Evolutionary conservation across 495 filamentous ascomycete species (phyloP).

Genomic region (Thermochaetoides thermophila): DNA sequence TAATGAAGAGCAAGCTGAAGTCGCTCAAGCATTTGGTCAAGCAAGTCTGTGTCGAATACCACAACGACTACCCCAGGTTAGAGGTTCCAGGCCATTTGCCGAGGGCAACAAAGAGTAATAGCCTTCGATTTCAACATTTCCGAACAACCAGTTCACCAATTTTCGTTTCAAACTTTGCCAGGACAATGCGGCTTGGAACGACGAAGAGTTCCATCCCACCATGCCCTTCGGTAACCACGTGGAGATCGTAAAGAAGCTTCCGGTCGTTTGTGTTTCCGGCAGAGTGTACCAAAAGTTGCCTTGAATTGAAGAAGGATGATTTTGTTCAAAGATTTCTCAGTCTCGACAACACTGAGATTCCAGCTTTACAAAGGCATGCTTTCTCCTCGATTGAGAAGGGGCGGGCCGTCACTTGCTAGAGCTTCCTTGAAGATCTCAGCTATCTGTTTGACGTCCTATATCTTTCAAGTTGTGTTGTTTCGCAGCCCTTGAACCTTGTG

Average conservation of each 20-base stretch:
- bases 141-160: conserved; percentile 5
- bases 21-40: no score
- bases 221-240: conserved; percentile 38
- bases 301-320: conserved; percentile 27
- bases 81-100: conserved; percentile 41
- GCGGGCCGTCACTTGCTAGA: conserved; percentile 1
- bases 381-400: conserved; percentile 31
- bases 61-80: conserved; percentile 37
- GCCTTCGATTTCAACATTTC: background rate
- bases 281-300: conserved; percentile 44
- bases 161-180: conserved; percentile 7
- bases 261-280: conserved; percentile 48
- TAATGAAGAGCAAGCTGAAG: no score
- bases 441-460: conserved; percentile 37
- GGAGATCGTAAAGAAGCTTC: conserved; percentile 34
- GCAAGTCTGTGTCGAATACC: conserved; percentile 5
- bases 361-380: conserved; percentile 41
- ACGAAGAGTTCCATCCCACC: conserved; percentile 15
- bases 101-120: conserved; percentile 35
- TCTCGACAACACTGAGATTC: conserved; percentile 32
- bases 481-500: conserved; percentile 26
- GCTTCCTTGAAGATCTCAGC: conserved; percentile 30
- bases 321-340: conserved; percentile 5
- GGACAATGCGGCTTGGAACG: conserved; percentile 7
- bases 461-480: conserved; percentile 35